Evolutionary conservation across 2,329 filamentous ascomycete species (phyloP).

Genomic region (Ophiocordyceps camponoti-leonardi): DNA sequence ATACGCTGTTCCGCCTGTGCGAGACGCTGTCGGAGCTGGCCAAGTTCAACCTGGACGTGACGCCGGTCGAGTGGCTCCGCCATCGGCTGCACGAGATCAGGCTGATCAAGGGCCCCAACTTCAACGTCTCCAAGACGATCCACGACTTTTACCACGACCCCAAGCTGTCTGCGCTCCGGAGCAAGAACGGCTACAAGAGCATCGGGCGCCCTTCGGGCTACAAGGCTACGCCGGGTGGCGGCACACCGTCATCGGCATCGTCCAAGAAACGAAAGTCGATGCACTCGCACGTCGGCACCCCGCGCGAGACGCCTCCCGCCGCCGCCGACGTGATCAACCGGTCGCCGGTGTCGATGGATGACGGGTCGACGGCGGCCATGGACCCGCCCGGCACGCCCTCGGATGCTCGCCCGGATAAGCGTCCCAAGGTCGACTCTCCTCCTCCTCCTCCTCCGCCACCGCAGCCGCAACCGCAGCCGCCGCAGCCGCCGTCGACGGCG

Average conservation of each 20-base stretch:
- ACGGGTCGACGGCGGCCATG: background rate
- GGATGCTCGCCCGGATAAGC: conserved; percentile 5
- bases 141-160: conserved; percentile 39
- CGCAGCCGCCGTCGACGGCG: background rate
- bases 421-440: conserved; percentile 9
- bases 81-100: conserved; percentile 36
- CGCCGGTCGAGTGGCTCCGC: conserved; percentile 37
- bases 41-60: conserved; percentile 34
- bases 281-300: conserved; percentile 12
- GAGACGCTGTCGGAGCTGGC: conserved; percentile 35
- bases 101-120: conserved; percentile 22
- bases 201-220: conserved; percentile 37
- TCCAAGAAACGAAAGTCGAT: conserved; percentile 17
- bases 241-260: conserved; percentile 7
- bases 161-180: conserved; percentile 29
- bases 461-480: background rate
- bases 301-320: conserved; percentile 10
- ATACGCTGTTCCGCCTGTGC: conserved; percentile 37
- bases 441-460: too few species aligned
- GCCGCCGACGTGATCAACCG: conserved; percentile 5
- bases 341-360: conserved; percentile 1
- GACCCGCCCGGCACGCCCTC: background rate
- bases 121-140: conserved; percentile 32
- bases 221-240: conserved; percentile 13
- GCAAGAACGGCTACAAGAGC: conserved; percentile 36